A percentile compares a stretch with the other conserved stretches of the same genome.
Conservation (phyloP, 192 early-diverging fungal species). For the Entomortierella beljakovae region DNA sequence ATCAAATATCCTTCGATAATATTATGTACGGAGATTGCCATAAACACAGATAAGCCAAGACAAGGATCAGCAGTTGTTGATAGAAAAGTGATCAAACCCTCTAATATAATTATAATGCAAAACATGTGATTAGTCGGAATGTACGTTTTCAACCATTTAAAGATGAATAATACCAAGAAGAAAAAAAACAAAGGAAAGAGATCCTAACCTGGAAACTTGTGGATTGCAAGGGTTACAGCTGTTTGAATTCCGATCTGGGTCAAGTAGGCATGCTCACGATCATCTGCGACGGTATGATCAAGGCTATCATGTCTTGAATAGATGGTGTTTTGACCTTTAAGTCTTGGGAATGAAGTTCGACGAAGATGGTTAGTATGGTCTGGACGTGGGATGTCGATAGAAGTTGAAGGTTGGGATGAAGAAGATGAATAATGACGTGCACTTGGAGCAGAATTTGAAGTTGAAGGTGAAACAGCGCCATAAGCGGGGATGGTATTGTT, state of each 20-base stretch:
- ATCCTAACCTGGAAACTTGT: constrained; percentile 66
- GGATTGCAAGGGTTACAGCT: constrained; percentile 63
- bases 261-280: constrained; percentile 44
- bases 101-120: constrained; percentile 22
- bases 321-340: constrained; percentile 8
- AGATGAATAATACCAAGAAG: constrained; percentile 9
- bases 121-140: constrained; percentile 4
- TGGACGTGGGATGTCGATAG: neutral
- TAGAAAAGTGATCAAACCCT: constrained; percentile 68
- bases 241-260: constrained; percentile 66
- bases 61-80: constrained; percentile 57
- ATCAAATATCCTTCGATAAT: constrained; percentile 68
- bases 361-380: constrained; percentile 31
- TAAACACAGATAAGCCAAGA: constrained; percentile 62
- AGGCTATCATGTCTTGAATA: constrained; percentile 44
- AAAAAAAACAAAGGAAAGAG: constrained; percentile 17
- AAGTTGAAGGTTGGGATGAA: neutral
- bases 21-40: constrained; percentile 67
- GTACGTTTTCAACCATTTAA: neutral
- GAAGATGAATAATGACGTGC: neutral
- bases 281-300: constrained; percentile 43
- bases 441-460: neutral
- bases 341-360: constrained; percentile 38
- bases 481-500: neutral
- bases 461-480: constrained; percentile 10